Evolutionary conservation across 2,329 filamentous ascomycete species (phyloP).

Genomic region (Lecanicillium sp.): DNA sequence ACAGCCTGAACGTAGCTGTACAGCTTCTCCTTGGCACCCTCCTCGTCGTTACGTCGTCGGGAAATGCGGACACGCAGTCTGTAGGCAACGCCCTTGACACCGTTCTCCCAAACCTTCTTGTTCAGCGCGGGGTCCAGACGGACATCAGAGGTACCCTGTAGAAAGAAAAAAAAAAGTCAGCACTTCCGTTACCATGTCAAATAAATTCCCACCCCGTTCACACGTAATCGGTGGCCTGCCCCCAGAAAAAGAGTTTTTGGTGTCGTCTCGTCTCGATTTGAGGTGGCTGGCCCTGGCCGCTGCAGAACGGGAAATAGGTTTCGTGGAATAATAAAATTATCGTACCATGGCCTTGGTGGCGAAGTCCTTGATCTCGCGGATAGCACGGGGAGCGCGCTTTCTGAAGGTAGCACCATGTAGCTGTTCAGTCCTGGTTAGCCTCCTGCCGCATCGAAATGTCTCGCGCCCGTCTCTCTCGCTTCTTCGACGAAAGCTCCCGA

Average conservation of each 20-base stretch:
- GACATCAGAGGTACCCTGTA: constrained; percentile 89
- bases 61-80: constrained; percentile 97
- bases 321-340: constrained; percentile 10
- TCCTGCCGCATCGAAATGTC: not conserved
- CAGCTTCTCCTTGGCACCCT: constrained; percentile 98
- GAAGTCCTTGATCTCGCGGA: constrained; percentile 99
- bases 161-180: constrained; percentile 7
- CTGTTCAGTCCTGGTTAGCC: constrained; percentile 41
- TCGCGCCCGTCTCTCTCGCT: not conserved
- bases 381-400: constrained; percentile 96
- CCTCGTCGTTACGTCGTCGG: constrained; percentile 99
- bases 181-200: not conserved
- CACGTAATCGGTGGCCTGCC: not conserved
- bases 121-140: constrained; percentile 97
- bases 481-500: constrained; percentile 5
- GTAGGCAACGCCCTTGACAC: constrained; percentile 98
- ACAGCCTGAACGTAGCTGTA: constrained; percentile 99
- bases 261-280: no score
- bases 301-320: not conserved
- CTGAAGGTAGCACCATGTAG: constrained; percentile 98
- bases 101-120: constrained; percentile 99
- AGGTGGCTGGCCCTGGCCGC: no score
- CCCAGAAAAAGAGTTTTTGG: not conserved
- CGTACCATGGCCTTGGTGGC: constrained; percentile 94
- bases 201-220: not conserved